Base-by-base conservation (phyloP, 495 filamentous ascomycete species). In the Aspergillus steynii region DNA sequence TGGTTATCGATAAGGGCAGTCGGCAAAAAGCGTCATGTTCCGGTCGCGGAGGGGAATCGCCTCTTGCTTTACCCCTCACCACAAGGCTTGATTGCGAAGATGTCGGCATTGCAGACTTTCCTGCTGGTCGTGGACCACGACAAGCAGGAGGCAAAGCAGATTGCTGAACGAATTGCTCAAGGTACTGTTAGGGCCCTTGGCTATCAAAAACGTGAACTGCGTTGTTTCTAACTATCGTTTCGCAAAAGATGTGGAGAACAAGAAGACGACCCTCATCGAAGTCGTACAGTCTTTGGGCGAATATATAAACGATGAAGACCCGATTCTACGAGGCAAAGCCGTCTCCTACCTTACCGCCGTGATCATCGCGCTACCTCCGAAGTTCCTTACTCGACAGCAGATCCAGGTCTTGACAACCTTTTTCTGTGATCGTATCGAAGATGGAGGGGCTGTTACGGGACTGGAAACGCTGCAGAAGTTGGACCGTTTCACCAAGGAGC, bases 271-370 rank as follows among this genome's bases (percentile, higher is more conserved):
- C 56, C 73, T 92, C 25, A 79, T 92, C 52, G 84, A 87, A 46
- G 72, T 90, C 37, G 85, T 92, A 15, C 84, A 90, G 68, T 84
- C 83, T 12, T 74, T 92, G 29, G 86, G 83, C 10, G 85, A 88
- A 72, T 90, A 89, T 56, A 80, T 91, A 60, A 90, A 88, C 54
- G 83, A 88, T 64, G 88, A 90, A 59, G 88, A 91, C 70, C 77
- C 77, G 48, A 80, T 81, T 29, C 69, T 86, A 28, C 82, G 89
- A 7, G 80, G 85, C 26, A 89, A 87, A 74, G 85, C 86, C 0
- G 81, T 91, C 61, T 82, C 83, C 37, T 92, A 87, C 70, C 82
- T 91, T 45, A 84, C 88, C 2, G 82, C 86, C 31, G 82, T 91
- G 50, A 83, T 91, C 57, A 77, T 72, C 54, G 76, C 76, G 29